phyloP scores from a whole-genome alignment of 2,329 filamentous ascomycete species.

The Aspergillus hiratsukae region DNA sequence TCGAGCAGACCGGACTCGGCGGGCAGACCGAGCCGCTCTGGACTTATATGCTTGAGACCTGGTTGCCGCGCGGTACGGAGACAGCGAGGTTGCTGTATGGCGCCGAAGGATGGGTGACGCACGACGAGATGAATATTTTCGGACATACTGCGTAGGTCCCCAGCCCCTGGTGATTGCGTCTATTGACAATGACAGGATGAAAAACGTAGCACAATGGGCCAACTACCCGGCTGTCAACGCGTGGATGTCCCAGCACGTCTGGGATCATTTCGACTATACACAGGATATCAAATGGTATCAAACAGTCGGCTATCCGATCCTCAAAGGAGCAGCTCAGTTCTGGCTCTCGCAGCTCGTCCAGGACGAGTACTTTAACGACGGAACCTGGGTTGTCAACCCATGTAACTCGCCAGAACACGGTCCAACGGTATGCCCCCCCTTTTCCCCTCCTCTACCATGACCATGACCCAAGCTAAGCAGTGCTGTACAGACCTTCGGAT shows the following conservation, averaged over 20 bases:
- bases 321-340: conserved; percentile 53
- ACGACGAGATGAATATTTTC: conserved; percentile 57
- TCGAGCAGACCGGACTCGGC: conserved; percentile 50
- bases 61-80: conserved; percentile 51
- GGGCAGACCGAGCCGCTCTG: conserved; percentile 45
- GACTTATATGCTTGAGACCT: conserved; percentile 52
- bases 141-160: conserved; percentile 45
- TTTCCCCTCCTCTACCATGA: background rate
- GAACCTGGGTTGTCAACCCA: conserved; percentile 52
- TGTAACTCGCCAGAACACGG: conserved; percentile 58
- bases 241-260: conserved; percentile 59
- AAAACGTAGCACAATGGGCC: conserved; percentile 40
- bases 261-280: conserved; percentile 54
- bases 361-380: conserved; percentile 49
- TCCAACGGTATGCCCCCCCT: conserved; percentile 29
- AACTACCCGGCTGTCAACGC: conserved; percentile 41
- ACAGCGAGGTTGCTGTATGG: conserved; percentile 53
- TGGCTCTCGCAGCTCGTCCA: conserved; percentile 52
- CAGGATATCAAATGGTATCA: conserved; percentile 45
- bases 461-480: too few species aligned
- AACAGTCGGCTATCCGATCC: conserved; percentile 47
- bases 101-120: conserved; percentile 52
- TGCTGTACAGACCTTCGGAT: conserved; percentile 17
- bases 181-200: conserved; percentile 30
- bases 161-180: too few species aligned